These are phyloP conservation scores for Elaeagnus macrophylla DNA, from an alignment of 306 rosid species.

Conservation along the genomic window DNA sequence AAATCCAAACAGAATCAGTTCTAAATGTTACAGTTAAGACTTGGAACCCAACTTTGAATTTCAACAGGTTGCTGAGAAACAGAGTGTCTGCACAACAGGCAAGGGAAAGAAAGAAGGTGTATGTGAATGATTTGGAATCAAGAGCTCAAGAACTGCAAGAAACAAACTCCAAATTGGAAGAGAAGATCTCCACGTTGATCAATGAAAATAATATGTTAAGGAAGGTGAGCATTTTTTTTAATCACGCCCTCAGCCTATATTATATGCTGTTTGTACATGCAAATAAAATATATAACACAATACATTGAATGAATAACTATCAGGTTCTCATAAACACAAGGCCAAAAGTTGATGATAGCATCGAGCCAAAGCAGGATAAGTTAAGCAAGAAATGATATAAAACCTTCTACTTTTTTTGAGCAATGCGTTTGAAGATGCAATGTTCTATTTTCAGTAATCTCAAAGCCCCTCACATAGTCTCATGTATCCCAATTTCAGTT, in stretches of 20 bases:
- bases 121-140: conserved; percentile 60
- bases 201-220: conserved; percentile 62
- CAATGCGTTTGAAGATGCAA: too few species aligned
- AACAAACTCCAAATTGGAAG: conserved; percentile 55
- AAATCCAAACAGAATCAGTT: too few species aligned
- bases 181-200: conserved; percentile 53
- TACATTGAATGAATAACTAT: neutral
- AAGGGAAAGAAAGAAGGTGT: conserved; percentile 70
- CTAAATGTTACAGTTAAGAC: too few species aligned
- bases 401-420: too few species aligned
- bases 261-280: neutral
- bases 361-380: conserved; percentile 31
- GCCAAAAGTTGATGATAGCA: conserved; percentile 39
- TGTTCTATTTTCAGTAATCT: too few species aligned
- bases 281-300: neutral
- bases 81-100: conserved; percentile 92
- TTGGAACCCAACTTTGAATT: neutral
- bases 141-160: conserved; percentile 56
- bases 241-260: neutral
- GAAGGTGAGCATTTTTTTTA: conserved; percentile 25
- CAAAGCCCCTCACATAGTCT: too few species aligned
- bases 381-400: conserved; percentile 19
- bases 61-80: conserved; percentile 50
- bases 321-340: conserved; percentile 61
- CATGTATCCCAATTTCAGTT: too few species aligned